A percentile compares a stretch with the other conserved stretches of the same genome.
Evolutionary conservation across 345 rosid genomes (phyloP).

Genomic region (Melastoma malabathricum): DNA sequence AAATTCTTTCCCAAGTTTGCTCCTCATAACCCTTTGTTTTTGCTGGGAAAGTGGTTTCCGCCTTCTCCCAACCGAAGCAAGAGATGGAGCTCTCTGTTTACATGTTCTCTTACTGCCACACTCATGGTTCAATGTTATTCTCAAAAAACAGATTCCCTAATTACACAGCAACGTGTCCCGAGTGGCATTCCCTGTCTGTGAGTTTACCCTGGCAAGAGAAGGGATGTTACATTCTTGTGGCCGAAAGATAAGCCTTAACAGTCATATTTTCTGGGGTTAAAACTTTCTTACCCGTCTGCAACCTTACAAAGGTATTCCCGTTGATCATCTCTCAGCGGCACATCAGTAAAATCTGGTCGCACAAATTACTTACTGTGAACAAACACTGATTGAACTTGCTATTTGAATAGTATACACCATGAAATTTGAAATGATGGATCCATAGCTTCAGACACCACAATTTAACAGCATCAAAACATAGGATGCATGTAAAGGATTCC

Average conservation of each 20-base stretch:
- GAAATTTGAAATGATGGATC: too few species aligned
- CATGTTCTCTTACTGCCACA: background rate
- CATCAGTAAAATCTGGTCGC: constrained; percentile 80
- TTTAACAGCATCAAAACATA: too few species aligned
- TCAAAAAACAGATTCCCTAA: constrained; percentile 12
- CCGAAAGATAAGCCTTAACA: background rate
- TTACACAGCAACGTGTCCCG: constrained; percentile 72
- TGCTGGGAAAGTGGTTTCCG: too few species aligned
- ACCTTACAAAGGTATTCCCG: constrained; percentile 69
- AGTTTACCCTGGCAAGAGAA: constrained; percentile 38
- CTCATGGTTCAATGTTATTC: background rate
- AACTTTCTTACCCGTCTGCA: constrained; percentile 59
- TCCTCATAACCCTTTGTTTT: too few species aligned
- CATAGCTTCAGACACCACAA: too few species aligned
- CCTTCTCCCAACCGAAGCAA: too few species aligned
- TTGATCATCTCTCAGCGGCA: constrained; percentile 85
- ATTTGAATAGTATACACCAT: background rate
- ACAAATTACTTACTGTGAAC: background rate
- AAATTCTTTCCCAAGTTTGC: too few species aligned
- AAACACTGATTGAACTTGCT: background rate
- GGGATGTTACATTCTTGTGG: background rate
- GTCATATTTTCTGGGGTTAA: background rate
- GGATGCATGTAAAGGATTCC: background rate
- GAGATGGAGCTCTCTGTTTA: too few species aligned
- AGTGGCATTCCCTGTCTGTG: constrained; percentile 68